Evolutionary conservation across 345 rosid species (phyloP), one percentile per base, ranked within the genome.

Genomic region (Atalantia buxifolia): DNA sequence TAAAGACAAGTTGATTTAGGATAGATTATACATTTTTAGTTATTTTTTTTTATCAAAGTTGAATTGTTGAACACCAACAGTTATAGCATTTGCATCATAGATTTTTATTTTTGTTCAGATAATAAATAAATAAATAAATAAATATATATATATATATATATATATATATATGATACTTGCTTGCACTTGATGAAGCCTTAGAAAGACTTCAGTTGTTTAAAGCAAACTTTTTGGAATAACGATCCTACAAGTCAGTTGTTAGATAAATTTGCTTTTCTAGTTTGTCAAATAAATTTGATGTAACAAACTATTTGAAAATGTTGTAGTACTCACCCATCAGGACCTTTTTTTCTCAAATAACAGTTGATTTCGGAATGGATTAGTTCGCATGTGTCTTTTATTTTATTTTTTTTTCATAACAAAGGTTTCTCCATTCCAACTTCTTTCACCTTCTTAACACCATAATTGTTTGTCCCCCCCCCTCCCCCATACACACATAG

Each of bases 131-230:
- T 75, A 94, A 91, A 85, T n/a, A n/a, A n/a, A n/a, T n/a, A n/a
- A n/a, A n/a, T n/a, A n/a, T n/a, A n/a, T n/a, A n/a, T n/a, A n/a
- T n/a, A n/a, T n/a, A n/a, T n/a, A n/a, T n/a, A n/a, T n/a, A n/a
- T n/a, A n/a, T n/a, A n/a, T n/a, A n/a, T n/a, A 93, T 89, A n/a
- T 85, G 80, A 28, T 97, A 94, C 67, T 83, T 94, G 4, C 82
- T 80, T 31, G 33, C 33, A 31, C 87, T 94, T 66, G 90, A 91
- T 30, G 97, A 97, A 77, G 97, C 98, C 28, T 71, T 65, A 30
- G 89, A 89, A 77, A 90, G 97, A 80, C 97, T 94, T 50, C 66
- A 80, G 70, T 79, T 94, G 83, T 89, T 90, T 77, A 89, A 94
- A 88, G 30, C 97, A 67, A 83, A 92, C 33, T 84, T 94, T 27